Base-by-base conservation (phyloP, 805 yeast genomes). In the Torulaspora quercuum region DNA sequence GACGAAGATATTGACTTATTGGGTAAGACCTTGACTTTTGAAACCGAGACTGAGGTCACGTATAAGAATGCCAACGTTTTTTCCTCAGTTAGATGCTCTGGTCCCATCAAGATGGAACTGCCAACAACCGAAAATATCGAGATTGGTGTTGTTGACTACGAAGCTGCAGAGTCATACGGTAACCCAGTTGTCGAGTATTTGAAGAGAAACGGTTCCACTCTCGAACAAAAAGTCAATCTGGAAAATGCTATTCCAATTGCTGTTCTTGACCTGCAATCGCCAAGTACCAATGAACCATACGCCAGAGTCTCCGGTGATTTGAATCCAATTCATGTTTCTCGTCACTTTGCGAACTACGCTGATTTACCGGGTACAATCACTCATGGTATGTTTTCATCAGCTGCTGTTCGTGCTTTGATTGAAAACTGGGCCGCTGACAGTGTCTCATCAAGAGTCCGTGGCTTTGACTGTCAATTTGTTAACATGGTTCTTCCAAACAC, bases 371-470 rank as follows among this genome's bases (percentile, higher is more conserved):
- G 98, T 50, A 92, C 97, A 24, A 92, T 92, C 56, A 92, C 98
- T 23, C 98, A 94, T 59, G 99, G 99, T 63, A 94, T 92, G 99
- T 94, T 78, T 75, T 85, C 97, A 13, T 84, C 95, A 59, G 98
- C 97, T 45, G 76, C 95, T 46, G 90, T 89, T 51, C 82, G 98
- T 72, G 78, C 94, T 21, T 75, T 88, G 60, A 96, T 92, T 52
- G 99, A 92, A 70, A 84, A 86, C 64, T 89, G 95, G 87, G 98
- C 98, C 47, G 98, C 99, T 46, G 89, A 88, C 65, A 88, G 92
- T 64, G 89, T 86, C 53, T 92, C 96, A 41, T 78, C 89, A 29
- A 86, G 98, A 69, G 97, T 94, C 42, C 79, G 95, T 63, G 97
- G 95, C 30, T 92, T 82, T 78, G 78, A 76, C 64, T 87, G 95